Evolutionary conservation across 257 asterid species (phyloP).

Genomic region (Paraleonurus japonicus): DNA sequence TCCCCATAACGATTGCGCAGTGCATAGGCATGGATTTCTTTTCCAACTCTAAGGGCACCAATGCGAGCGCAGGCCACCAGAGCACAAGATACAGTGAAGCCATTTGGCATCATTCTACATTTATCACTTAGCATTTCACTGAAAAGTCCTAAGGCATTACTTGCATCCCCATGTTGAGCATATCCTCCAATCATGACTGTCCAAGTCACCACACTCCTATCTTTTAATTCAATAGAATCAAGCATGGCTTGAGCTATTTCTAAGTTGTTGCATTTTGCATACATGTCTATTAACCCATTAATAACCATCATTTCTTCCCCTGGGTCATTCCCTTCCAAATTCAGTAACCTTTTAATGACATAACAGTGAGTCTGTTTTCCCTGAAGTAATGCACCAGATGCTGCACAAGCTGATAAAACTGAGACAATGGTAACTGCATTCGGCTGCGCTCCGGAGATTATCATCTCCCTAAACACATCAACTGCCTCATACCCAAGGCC

Average conservation of each 20-base stretch:
- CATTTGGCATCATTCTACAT: slow-evolving; percentile 56
- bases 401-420: slow-evolving; percentile 80
- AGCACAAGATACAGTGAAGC: slow-evolving; percentile 73
- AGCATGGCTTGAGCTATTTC: slow-evolving; percentile 54
- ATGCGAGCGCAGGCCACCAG: slow-evolving; percentile 83
- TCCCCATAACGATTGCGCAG: slow-evolving; percentile 58
- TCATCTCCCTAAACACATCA: slow-evolving; percentile 72
- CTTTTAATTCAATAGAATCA: slow-evolving; percentile 42
- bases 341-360: slow-evolving; percentile 42
- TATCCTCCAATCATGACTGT: slow-evolving; percentile 87
- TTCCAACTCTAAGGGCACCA: slow-evolving; percentile 63
- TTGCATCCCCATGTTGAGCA: slow-evolving; percentile 86
- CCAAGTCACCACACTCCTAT: slow-evolving; percentile 87
- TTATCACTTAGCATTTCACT: slow-evolving; percentile 54
- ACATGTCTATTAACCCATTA: slow-evolving; percentile 81
- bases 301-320: slow-evolving; percentile 87
- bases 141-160: slow-evolving; percentile 63
- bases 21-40: slow-evolving; percentile 70
- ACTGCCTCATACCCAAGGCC: slow-evolving; percentile 78
- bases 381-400: slow-evolving; percentile 54
- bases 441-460: slow-evolving; percentile 50
- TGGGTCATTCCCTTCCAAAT: slow-evolving; percentile 41
- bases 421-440: slow-evolving; percentile 79
- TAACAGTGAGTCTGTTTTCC: slow-evolving; percentile 79
- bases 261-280: slow-evolving; percentile 67